Conservation (phyloP, 225 moss, liverwort and hornwort genomes). For the Antitrichia curtipendula region DNA sequence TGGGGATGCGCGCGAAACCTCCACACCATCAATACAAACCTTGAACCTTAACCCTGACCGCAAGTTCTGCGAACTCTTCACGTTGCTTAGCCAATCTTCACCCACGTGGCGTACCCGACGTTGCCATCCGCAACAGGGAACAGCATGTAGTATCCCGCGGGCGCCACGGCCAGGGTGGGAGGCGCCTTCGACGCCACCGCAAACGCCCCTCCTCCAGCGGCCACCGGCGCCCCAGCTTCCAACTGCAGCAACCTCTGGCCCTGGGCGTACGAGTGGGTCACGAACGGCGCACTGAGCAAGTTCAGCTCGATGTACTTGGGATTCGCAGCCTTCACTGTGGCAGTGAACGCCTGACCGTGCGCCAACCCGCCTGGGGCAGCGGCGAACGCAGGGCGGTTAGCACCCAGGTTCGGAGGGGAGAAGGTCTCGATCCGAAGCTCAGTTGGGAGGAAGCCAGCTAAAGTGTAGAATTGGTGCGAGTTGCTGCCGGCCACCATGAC, state of each 20-base stretch:
- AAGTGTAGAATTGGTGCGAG: constrained; percentile 51
- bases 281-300: constrained; percentile 25
- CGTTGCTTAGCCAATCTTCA: neutral
- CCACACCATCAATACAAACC: neutral
- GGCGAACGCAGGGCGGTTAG: neutral
- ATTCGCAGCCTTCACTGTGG: constrained; percentile 6
- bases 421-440: constrained; percentile 48
- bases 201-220: neutral
- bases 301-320: constrained; percentile 15
- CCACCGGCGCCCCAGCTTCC: neutral
- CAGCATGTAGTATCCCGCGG: constrained; percentile 44
- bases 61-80: neutral
- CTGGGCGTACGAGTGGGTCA: constrained; percentile 40
- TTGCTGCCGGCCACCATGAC: constrained; percentile 47
- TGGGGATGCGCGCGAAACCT: neutral
- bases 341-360: constrained; percentile 26
- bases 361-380: constrained; percentile 14
- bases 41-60: neutral
- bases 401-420: constrained; percentile 38
- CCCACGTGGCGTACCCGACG: constrained; percentile 29
- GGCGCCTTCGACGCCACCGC: constrained; percentile 20
- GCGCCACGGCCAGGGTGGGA: constrained; percentile 10
- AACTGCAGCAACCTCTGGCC: constrained; percentile 34
- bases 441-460: constrained; percentile 21
- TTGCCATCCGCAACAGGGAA: constrained; percentile 39